A percentile compares a stretch with the other conserved stretches of the same genome.
These are phyloP conservation scores for Chrysoporthe austroafricana DNA, from an alignment of 2,329 filamentous ascomycete species.

Conservation along the genomic window DNA sequence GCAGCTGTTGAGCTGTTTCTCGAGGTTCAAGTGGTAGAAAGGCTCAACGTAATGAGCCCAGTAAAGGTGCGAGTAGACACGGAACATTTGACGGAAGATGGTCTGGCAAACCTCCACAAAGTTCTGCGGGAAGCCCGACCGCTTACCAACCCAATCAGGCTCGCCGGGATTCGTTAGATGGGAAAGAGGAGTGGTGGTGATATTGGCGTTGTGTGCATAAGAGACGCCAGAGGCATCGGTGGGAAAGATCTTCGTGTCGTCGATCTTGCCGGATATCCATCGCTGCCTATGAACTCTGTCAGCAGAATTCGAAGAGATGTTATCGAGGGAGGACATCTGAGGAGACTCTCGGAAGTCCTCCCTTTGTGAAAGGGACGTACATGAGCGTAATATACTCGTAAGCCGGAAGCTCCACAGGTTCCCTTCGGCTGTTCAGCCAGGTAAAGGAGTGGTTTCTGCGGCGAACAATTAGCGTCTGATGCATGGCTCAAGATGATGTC, in stretches of 20 bases:
- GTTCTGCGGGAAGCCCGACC: slow-evolving; percentile 87
- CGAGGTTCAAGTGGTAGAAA: slow-evolving; percentile 80
- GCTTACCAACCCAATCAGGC: slow-evolving; percentile 83
- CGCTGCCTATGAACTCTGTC: slow-evolving; percentile 69
- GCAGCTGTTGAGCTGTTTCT: slow-evolving; percentile 83
- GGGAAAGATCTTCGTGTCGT: slow-evolving; percentile 87
- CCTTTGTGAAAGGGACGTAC: neutral
- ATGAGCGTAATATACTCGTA: slow-evolving; percentile 86
- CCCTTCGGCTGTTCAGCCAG: slow-evolving; percentile 86
- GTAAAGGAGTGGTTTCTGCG: slow-evolving; percentile 88
- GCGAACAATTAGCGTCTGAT: slow-evolving; percentile 25
- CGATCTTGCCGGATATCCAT: slow-evolving; percentile 96
- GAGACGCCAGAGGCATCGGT: slow-evolving; percentile 77
- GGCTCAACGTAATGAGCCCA: slow-evolving; percentile 91
- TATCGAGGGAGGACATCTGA: neutral
- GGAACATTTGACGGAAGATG: slow-evolving; percentile 98
- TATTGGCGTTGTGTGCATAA: slow-evolving; percentile 64
- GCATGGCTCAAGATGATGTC: neutral
- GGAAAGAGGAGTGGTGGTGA: slow-evolving; percentile 63
- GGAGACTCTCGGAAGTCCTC: neutral
- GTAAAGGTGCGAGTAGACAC: slow-evolving; percentile 96
- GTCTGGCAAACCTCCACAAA: slow-evolving; percentile 90
- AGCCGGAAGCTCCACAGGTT: slow-evolving; percentile 89
- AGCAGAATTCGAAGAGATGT: neutral
- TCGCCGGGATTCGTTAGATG: slow-evolving; percentile 65